Evolutionary conservation across 169 alveolate genomes (phyloP).

Genomic region (Fabrea salina): DNA sequence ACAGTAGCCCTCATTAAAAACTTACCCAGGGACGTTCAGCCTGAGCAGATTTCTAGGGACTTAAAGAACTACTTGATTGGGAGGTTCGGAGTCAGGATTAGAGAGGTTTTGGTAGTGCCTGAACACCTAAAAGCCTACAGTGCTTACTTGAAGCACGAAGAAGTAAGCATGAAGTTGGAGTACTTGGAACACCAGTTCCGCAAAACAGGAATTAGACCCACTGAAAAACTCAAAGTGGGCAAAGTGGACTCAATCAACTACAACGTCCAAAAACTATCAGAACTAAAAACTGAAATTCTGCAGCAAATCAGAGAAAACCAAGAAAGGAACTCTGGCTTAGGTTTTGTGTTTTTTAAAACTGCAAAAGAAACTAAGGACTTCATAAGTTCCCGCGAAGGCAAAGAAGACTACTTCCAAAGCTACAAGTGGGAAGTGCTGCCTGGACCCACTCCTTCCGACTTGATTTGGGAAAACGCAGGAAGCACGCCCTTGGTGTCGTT

Average conservation of each 20-base stretch:
- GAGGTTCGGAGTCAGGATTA: not conserved
- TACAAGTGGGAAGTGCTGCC: not conserved
- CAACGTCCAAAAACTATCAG: not conserved
- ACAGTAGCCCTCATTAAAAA: not conserved
- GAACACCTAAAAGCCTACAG: not conserved
- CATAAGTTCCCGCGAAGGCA: not conserved
- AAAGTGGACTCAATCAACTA: not conserved
- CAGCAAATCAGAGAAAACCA: not conserved
- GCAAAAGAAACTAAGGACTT: not conserved
- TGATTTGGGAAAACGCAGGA: slow-evolving; percentile 19
- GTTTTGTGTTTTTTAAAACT: not conserved
- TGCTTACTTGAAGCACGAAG: not conserved
- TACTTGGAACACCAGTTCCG: not conserved
- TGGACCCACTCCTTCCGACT: not conserved
- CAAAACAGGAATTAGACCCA: not conserved
- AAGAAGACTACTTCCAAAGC: not conserved
- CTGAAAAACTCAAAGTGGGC: not conserved
- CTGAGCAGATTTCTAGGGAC: not conserved
- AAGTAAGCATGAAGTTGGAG: not conserved
- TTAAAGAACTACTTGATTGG: not conserved
- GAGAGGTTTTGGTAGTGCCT: not conserved
- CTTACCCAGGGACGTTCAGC: not conserved
- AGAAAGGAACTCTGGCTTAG: not conserved
- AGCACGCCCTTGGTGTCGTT: too few species aligned
- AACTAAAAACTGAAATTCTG: too few species aligned